phyloP scores from a whole-genome alignment of 176 grass and related monocot genomes.

The Carex pumila region DNA sequence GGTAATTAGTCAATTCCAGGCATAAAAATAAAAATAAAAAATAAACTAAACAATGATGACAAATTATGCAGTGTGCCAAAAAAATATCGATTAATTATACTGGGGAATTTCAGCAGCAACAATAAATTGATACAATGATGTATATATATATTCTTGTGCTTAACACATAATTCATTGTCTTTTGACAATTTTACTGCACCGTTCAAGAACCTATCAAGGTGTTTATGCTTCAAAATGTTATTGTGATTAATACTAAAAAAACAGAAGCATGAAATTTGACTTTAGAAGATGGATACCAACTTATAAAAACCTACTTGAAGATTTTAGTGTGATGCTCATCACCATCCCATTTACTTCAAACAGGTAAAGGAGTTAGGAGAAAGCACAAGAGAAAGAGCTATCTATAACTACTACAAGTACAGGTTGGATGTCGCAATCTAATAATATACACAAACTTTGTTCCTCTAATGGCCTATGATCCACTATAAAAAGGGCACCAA shows the following conservation, averaged over 20 bases:
- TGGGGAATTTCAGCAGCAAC: too few relatives aligned
- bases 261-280: neutral
- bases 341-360: neutral
- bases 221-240: neutral
- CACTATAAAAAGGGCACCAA: neutral
- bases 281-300: neutral
- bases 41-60: neutral
- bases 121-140: neutral
- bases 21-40: neutral
- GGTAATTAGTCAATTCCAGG: neutral
- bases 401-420: neutral
- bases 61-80: neutral
- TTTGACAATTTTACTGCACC: neutral
- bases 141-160: neutral
- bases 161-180: neutral
- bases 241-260: neutral
- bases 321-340: constrained; percentile 5
- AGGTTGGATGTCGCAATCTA: constrained; percentile 13
- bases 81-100: too few relatives aligned
- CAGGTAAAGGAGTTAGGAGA: neutral
- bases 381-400: constrained; percentile 1
- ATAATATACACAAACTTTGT: neutral
- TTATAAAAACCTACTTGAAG: neutral
- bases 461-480: neutral
- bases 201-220: neutral